Base-by-base conservation (phyloP, 495 filamentous ascomycete genomes). In the Oleoguttula mirabilis region DNA sequence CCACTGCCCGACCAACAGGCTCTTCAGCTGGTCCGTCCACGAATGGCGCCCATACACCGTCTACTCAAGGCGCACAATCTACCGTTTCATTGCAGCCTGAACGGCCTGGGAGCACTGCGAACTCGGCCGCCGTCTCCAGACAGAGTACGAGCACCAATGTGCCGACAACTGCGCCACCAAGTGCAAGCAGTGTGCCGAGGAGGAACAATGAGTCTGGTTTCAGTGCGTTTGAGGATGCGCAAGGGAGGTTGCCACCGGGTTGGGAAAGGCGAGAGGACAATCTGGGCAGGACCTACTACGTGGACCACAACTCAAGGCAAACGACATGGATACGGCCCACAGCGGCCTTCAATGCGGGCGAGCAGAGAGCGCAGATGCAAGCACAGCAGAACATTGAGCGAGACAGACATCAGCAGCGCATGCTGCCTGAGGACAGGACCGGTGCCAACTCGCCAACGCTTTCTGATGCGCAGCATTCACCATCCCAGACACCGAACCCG, bases 231-330 rank as follows among this genome's bases (percentile, higher is more conserved):
- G 88, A 94, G 65, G 90, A 98, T 58, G 76, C 79, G 24, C 87
- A 94, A 58, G 90, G 90, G 34, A 78, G 88, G 57, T 64, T 98
- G 48, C 90, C 90, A 16, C 77, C 82, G 37, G 90, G 90, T 25
- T 98, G 92, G 88, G 90, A 98, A 61, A 76, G 92, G 35, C 75
- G 90, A 31, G 90, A 96, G 58, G 90, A 98, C 62, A 87, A 96
- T 55, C 65, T 98, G 28, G 92, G 92, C 41, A 78, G 90, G 53
- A 96, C 88, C n/a, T 98, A 98, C 58, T 98, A 98, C 62, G 90
- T 98, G 23, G 90, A 98, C 59, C 90, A 98, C 61, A 98, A 98
- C 60, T 93, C 88, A 4, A 73, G 90, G 48, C 87, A 88, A 35
- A 98, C 90, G 10, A 98, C 88, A 37, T 98, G 90, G 90, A 85